A percentile compares a stretch with the other conserved stretches of the same genome.
Conservation (phyloP, 352 stramenopile genomes). For the Phytophthora podocarpi region DNA sequence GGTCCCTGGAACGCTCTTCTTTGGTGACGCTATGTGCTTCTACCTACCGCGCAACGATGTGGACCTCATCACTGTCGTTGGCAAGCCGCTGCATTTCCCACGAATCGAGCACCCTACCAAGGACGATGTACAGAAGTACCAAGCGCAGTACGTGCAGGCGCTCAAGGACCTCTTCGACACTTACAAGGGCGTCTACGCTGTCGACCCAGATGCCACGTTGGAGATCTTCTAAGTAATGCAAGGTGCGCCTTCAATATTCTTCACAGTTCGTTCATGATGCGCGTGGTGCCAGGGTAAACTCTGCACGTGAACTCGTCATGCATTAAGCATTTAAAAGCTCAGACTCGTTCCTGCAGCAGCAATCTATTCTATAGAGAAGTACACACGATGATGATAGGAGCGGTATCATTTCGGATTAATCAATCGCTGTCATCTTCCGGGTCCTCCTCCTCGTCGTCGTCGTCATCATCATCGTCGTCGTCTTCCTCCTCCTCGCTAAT, state of each 20-base stretch:
- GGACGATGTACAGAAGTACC: slow-evolving; percentile 91
- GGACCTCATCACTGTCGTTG: slow-evolving; percentile 89
- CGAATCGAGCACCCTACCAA: slow-evolving; percentile 85
- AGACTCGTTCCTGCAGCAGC: slow-evolving; percentile 1
- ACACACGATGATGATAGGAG: not conserved
- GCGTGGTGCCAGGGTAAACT: not conserved
- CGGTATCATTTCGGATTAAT: too few relatives aligned
- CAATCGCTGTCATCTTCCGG: slow-evolving; percentile 19
- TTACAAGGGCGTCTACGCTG: slow-evolving; percentile 82
- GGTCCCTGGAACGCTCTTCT: slow-evolving; percentile 81
- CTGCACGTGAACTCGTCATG: not conserved
- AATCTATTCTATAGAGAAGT: slow-evolving; percentile 31
- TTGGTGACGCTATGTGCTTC: slow-evolving; percentile 74
- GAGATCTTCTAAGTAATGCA: slow-evolving; percentile 52
- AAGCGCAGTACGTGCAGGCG: slow-evolving; percentile 83
- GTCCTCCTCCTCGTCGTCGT: slow-evolving; percentile 51
- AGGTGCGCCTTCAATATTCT: not conserved
- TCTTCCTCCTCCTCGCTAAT: slow-evolving; percentile 67
- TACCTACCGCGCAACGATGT: slow-evolving; percentile 81
- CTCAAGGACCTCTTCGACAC: slow-evolving; percentile 87
- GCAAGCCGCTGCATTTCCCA: slow-evolving; percentile 84
- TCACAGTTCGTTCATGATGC: not conserved
- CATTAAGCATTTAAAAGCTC: too few relatives aligned
- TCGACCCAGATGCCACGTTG: slow-evolving; percentile 56
- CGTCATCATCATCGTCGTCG: slow-evolving; percentile 55